Evolutionary conservation across 441 rosid genomes (phyloP).

Genomic region (Jatropha multifida): DNA sequence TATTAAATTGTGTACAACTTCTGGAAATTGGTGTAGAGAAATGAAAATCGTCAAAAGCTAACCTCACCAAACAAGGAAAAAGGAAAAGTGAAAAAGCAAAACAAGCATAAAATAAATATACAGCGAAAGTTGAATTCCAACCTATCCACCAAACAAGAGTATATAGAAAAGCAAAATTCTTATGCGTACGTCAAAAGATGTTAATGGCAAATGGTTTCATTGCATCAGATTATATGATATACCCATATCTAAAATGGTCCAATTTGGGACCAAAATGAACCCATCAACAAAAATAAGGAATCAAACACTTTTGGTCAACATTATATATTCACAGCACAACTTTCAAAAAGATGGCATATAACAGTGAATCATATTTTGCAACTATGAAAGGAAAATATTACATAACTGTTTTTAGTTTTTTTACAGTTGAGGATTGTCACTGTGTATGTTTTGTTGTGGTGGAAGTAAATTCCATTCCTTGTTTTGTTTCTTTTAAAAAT

Average conservation of each 20-base stretch:
- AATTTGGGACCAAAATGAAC: not conserved
- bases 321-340: not conserved
- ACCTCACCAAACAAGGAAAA: slow-evolving; percentile 6
- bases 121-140: slow-evolving; percentile 2
- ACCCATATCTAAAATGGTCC: not conserved
- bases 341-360: not conserved
- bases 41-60: slow-evolving; percentile 4
- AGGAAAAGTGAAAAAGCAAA: not conserved
- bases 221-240: not conserved
- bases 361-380: not conserved
- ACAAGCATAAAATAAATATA: not conserved
- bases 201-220: not conserved
- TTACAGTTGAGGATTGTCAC: no score
- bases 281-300: no score
- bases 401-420: no score
- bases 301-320: not conserved
- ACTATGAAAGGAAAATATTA: no score
- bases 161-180: not conserved
- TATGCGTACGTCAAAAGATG: not conserved
- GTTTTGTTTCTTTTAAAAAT: no score
- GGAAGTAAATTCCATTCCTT: no score
- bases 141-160: not conserved
- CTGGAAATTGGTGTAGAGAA: not conserved
- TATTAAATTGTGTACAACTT: no score
- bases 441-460: no score